Evolutionary conservation across 2,329 filamentous ascomycete species (phyloP).

Genomic region (Talaromyces sp.): DNA sequence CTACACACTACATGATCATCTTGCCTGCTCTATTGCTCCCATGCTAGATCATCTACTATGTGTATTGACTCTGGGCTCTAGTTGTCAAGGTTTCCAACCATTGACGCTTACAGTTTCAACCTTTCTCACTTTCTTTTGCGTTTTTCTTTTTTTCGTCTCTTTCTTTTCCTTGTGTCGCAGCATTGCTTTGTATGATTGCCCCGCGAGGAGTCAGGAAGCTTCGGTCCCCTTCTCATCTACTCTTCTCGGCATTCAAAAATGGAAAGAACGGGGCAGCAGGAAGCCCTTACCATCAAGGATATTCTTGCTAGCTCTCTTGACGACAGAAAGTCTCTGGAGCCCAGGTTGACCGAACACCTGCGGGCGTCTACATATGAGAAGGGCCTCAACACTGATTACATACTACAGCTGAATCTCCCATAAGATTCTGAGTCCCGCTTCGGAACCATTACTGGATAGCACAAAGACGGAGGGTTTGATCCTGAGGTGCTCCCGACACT

Average conservation of each 20-base stretch:
- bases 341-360: no score
- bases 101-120: neutral
- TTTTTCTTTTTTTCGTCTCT: neutral
- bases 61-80: neutral
- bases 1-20: slow-evolving; percentile 17
- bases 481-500: neutral
- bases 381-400: no score
- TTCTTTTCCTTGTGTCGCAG: no score
- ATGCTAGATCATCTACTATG: neutral
- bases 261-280: neutral
- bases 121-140: neutral
- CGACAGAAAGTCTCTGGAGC: neutral
- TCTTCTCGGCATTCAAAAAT: neutral
- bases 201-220: neutral
- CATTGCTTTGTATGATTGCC: neutral
- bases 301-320: neutral
- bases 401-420: neutral
- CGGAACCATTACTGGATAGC: neutral
- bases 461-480: neutral
- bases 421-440: neutral
- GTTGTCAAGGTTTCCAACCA: neutral
- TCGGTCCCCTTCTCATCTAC: neutral
- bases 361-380: neutral
- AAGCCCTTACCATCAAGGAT: neutral
- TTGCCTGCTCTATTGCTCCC: neutral